A percentile compares a stretch with the other conserved stretches of the same genome.
These are phyloP conservation scores for Trametopsis cervina DNA, from an alignment of 768 basidiomycete species.

Conservation along the genomic window DNA sequence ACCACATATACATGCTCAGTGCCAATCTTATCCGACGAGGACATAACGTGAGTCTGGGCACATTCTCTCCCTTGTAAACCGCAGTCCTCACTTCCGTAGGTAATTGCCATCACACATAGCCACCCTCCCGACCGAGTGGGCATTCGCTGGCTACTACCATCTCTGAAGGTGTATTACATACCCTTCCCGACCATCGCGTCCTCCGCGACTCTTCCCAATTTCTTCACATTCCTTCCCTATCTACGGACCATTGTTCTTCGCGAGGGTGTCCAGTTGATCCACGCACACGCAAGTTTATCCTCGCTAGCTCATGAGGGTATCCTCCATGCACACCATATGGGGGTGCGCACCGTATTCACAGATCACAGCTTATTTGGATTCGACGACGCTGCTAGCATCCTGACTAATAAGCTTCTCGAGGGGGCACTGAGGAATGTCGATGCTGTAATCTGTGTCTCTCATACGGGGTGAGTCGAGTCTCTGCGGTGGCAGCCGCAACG, in stretches of 20 bases:
- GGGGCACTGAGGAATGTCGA: conserved; percentile 87
- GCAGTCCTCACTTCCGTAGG: too few species aligned
- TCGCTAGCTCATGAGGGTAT: conserved; percentile 91
- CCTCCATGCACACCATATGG: conserved; percentile 80
- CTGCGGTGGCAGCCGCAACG: too few species aligned
- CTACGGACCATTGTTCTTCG: conserved; percentile 82
- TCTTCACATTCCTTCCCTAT: conserved; percentile 88
- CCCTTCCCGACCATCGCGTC: conserved; percentile 87
- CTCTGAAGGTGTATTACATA: conserved; percentile 90
- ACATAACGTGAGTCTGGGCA: conserved; percentile 67
- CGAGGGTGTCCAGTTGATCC: conserved; percentile 81
- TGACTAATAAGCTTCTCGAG: conserved; percentile 92
- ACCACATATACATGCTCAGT: conserved; percentile 90
- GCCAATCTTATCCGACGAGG: conserved; percentile 75
- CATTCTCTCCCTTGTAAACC: too few species aligned
- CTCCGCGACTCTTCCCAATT: conserved; percentile 91
- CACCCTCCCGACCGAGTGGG: conserved; percentile 83
- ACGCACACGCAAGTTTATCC: conserved; percentile 88
- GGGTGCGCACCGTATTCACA: conserved; percentile 88
- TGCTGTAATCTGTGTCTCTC: conserved; percentile 91
- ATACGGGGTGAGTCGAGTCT: conserved; percentile 84
- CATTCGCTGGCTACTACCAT: conserved; percentile 80
- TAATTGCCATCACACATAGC: conserved; percentile 92
- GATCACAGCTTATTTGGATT: conserved; percentile 97
- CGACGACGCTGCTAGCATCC: conserved; percentile 92